These are phyloP conservation scores for Hypericum androsaemum DNA, from an alignment of 345 rosid genomes.

Conservation along the genomic window DNA sequence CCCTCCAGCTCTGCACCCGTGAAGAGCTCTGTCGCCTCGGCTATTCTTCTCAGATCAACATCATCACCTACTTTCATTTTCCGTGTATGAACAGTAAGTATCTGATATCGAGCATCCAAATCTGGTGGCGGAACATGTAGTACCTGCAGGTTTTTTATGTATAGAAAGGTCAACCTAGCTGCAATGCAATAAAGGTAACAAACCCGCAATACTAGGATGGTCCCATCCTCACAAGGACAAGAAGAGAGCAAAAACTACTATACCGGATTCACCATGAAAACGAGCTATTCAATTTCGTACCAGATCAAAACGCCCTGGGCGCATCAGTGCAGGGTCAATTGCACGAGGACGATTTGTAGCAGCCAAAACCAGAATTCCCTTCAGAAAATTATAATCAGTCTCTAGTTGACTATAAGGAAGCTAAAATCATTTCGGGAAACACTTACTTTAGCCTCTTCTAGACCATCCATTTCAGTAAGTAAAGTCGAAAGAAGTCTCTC, in stretches of 20 bases:
- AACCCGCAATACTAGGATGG: too few species aligned
- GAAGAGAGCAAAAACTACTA: neutral
- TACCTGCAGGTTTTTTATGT: slow-evolving; percentile 31
- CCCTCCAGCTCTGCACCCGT: slow-evolving; percentile 87
- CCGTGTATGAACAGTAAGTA: slow-evolving; percentile 63
- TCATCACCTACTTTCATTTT: slow-evolving; percentile 62
- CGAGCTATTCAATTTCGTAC: slow-evolving; percentile 26
- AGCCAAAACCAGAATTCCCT: slow-evolving; percentile 90
- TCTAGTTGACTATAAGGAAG: too few species aligned
- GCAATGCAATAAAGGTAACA: too few species aligned
- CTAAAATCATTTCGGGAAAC: neutral
- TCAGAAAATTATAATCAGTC: slow-evolving; percentile 2
- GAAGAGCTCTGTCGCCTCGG: slow-evolving; percentile 70
- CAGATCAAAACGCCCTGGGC: slow-evolving; percentile 90
- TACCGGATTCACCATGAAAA: neutral
- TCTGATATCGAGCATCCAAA: slow-evolving; percentile 63
- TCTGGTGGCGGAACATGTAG: slow-evolving; percentile 81
- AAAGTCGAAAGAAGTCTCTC: slow-evolving; percentile 90
- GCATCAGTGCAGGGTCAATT: slow-evolving; percentile 91
- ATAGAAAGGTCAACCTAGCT: slow-evolving; percentile 5
- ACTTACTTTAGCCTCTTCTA: slow-evolving; percentile 74
- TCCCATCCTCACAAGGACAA: too few species aligned
- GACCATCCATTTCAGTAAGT: slow-evolving; percentile 96
- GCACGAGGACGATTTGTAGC: slow-evolving; percentile 89
- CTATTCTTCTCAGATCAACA: slow-evolving; percentile 56